Percentiles rank a stretch among this genome's conserved stretches.
These are phyloP conservation scores for Heimioporus sp. DNA, from an alignment of 768 basidiomycete genomes.

Conservation along the genomic window DNA sequence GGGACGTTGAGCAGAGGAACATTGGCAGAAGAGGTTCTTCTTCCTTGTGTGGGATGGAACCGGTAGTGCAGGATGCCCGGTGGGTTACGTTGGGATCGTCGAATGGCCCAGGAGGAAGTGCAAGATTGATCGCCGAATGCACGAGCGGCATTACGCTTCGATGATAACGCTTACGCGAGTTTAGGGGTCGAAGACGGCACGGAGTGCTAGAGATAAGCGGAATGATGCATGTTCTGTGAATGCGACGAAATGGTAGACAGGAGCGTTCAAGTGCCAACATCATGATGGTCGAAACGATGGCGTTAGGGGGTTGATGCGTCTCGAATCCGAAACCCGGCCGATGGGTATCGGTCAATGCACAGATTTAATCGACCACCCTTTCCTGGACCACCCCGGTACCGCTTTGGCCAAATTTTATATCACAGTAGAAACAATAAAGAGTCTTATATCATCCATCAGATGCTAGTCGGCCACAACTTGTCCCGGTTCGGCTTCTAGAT, in stretches of 20 bases:
- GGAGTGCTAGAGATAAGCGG: too few species aligned
- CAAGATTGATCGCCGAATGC: conserved; percentile 24
- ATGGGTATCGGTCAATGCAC: too few species aligned
- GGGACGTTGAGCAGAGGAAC: conserved; percentile 12
- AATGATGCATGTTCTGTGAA: background rate
- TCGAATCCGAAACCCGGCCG: too few species aligned
- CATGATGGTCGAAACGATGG: too few species aligned
- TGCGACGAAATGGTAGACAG: background rate
- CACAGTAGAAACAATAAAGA: too few species aligned
- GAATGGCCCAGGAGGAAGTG: conserved; percentile 25
- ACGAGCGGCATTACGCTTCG: conserved; percentile 21
- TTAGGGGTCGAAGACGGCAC: background rate
- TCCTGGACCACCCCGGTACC: too few species aligned
- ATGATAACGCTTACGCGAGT: background rate
- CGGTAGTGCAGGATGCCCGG: conserved; percentile 20
- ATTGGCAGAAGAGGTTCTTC: conserved; percentile 23
- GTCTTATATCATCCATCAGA: too few species aligned
- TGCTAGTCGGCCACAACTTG: too few species aligned
- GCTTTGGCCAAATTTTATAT: too few species aligned
- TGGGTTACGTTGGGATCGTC: conserved; percentile 7
- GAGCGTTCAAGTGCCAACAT: background rate
- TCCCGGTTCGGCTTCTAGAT: too few species aligned
- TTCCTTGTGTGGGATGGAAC: conserved; percentile 2
- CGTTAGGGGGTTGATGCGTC: too few species aligned
- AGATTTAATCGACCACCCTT: too few species aligned